phyloP scores from a whole-genome alignment of 805 yeast species.

The Yarrowia osloensis region DNA sequence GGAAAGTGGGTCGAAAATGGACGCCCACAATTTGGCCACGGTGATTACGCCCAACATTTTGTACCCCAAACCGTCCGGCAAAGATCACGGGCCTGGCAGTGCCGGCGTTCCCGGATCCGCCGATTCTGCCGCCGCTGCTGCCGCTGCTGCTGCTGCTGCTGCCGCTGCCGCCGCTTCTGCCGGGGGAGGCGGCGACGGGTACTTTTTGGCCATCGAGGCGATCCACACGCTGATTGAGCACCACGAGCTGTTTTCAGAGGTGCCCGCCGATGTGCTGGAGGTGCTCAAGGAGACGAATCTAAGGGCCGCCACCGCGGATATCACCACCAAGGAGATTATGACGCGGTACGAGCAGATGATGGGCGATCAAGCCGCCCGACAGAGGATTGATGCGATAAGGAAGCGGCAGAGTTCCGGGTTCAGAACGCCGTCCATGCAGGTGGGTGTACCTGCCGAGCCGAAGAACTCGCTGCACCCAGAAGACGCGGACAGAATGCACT shows the following conservation, averaged over 20 bases:
- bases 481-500: constrained; percentile 9
- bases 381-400: constrained; percentile 4
- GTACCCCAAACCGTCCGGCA: constrained; percentile 52
- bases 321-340: constrained; percentile 39
- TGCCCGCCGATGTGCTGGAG: constrained; percentile 65
- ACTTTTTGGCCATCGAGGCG: constrained; percentile 88
- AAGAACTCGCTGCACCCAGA: too few species aligned
- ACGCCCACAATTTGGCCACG: constrained; percentile 89
- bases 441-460: too few species aligned
- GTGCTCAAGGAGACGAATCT: constrained; percentile 51
- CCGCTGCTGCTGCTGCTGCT: constrained; percentile 31
- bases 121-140: constrained; percentile 31
- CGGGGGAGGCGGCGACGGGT: constrained; percentile 43
- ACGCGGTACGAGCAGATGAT: constrained; percentile 34
- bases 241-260: constrained; percentile 74
- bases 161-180: constrained; percentile 31
- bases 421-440: constrained; percentile 24
- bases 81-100: constrained; percentile 32
- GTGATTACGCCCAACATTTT: constrained; percentile 92
- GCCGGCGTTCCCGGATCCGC: constrained; percentile 33
- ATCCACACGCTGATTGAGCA: constrained; percentile 78
- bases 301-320: constrained; percentile 33
- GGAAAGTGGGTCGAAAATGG: constrained; percentile 93
- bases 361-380: constrained; percentile 5
- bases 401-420: constrained; percentile 24